These are phyloP conservation scores for Daedaleopsis nitida DNA, from an alignment of 768 basidiomycete genomes.

Conservation along the genomic window DNA sequence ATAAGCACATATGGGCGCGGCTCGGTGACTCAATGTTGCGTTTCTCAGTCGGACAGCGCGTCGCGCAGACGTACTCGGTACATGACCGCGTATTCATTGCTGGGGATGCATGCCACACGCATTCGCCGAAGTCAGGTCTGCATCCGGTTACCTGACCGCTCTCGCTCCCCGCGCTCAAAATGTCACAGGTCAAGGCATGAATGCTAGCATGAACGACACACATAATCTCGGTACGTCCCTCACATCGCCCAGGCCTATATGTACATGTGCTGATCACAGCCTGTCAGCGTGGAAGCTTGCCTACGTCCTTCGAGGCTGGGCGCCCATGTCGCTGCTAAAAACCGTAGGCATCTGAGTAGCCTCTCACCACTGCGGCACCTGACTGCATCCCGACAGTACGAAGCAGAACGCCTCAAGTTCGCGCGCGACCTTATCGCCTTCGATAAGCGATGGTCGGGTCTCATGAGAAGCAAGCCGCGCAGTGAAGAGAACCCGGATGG, in stretches of 20 bases:
- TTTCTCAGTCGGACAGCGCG: constrained; percentile 60
- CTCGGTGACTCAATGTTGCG: too few species aligned
- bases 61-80: constrained; percentile 50
- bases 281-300: constrained; percentile 53
- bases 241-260: background rate
- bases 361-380: background rate
- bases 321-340: constrained; percentile 43
- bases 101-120: constrained; percentile 55
- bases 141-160: background rate
- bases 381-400: constrained; percentile 38
- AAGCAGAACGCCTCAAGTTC: constrained; percentile 52
- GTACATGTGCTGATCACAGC: background rate
- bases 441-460: constrained; percentile 50
- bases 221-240: constrained; percentile 46
- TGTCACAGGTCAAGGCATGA: constrained; percentile 46
- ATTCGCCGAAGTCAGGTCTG: constrained; percentile 45
- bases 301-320: constrained; percentile 49
- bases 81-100: constrained; percentile 56
- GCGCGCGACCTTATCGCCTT: constrained; percentile 56
- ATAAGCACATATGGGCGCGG: too few species aligned
- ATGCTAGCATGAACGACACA: constrained; percentile 53
- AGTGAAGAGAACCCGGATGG: constrained; percentile 39
- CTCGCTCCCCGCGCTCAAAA: background rate
- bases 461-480: constrained; percentile 55
- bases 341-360: constrained; percentile 36